Base-by-base conservation (phyloP, 2,329 filamentous ascomycete species). In the Lachnellula arida region DNA sequence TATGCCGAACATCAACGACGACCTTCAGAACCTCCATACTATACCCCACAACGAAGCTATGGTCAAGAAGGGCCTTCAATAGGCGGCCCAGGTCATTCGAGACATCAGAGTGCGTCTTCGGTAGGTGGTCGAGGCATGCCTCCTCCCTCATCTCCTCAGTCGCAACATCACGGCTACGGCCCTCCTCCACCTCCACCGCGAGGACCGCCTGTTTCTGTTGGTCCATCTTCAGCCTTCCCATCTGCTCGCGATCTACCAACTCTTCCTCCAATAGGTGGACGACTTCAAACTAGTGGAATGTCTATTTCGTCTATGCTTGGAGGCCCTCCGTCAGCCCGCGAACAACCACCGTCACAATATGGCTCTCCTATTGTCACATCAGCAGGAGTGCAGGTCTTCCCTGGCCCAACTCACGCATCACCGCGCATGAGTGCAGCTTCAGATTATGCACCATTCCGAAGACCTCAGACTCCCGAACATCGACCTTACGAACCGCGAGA, bases 401-500 rank as follows among this genome's bases (percentile, higher is more conserved):
- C 72, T 67, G 44, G 73, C 67, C 43, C 73, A 67, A 43, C 66
- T 67, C 52, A 73, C 73, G 63, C 74, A 67, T 63, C 72, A 11
- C 68, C 69, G 12, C 64, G 69, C 59, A 58, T 63, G 23, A 61
- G 39, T 22, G 59, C 77, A 25, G 72, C 78, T 2, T 72, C 81
- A 58, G 85, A 88, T 17, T 87, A 87, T 62, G 75, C 74, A 51
- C 77, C 80, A 5, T 87, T 81, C 68, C 79, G 86, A 59, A 78
- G 87, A 58, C 87, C 87, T 2, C 84, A 88, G 56, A 91, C 87
- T 0, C 88, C 88, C n/a, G 87, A 91, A 46, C 84, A 85, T 58
- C 76, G 81, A 64, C 74, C 75, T 54, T 82, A 83, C 72, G 76
- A 84, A 70, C 61, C 55, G 48, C 67, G 53, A 65, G 74, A 62